phyloP scores from a whole-genome alignment of 208 protist genomes.

The Phytomonas francai region DNA sequence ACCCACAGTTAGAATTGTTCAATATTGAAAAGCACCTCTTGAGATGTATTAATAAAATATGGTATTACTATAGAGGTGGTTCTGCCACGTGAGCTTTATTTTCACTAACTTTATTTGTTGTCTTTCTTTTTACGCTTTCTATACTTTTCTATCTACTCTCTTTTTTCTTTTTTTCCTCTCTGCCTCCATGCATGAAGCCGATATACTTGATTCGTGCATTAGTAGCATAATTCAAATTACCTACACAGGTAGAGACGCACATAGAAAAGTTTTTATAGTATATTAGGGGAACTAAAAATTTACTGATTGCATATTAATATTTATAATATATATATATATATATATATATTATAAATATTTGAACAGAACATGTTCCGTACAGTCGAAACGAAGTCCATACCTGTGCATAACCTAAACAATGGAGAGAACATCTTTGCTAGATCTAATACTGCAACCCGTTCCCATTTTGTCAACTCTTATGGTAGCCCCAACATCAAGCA shows the following conservation, averaged over 20 bases:
- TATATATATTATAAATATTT: background rate
- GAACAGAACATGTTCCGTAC: background rate
- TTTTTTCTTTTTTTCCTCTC: slow-evolving; percentile 9
- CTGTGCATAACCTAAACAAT: background rate
- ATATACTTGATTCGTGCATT: background rate
- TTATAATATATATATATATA: too few species aligned
- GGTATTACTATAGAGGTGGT: background rate
- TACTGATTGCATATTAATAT: background rate
- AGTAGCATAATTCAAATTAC: background rate
- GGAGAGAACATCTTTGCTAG: background rate
- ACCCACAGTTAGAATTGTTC: slow-evolving; percentile 3
- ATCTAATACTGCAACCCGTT: background rate
- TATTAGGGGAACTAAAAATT: background rate
- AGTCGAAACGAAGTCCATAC: background rate
- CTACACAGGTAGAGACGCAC: background rate
- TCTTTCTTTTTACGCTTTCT: slow-evolving; percentile 6
- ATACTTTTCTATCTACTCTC: slow-evolving; percentile 7
- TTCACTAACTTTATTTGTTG: background rate
- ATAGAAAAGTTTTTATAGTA: background rate
- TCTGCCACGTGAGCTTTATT: background rate
- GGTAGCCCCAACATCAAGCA: background rate
- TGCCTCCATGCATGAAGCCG: background rate
- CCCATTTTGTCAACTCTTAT: background rate
- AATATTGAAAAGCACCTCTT: background rate
- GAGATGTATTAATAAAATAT: background rate